Base-by-base conservation (phyloP, 225 moss, liverwort and hornwort genomes). In the Marchantia polymorpha region DNA sequence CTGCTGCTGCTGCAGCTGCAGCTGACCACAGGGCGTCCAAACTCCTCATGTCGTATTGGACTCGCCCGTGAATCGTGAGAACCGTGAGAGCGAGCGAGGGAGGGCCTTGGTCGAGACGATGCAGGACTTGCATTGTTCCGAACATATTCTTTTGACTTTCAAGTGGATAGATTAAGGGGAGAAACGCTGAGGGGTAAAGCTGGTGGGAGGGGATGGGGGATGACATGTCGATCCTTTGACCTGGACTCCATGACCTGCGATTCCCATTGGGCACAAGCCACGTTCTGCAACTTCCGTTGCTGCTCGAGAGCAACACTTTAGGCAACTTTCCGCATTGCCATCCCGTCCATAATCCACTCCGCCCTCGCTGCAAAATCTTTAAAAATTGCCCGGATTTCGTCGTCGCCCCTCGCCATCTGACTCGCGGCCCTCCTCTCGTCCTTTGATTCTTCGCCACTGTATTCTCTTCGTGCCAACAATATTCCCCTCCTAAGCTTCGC, bases 221-320 rank as follows among this genome's bases (percentile, higher is more conserved):
- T 66, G 65, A 10, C 65, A 66, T 30, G 27, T 66, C 27, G 27
- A 66, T 66, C 65, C 65, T 66, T 56, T 66, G 65, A 66, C 26
- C 65, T 66, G 65, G 9, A 11, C 29, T 27, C 27, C 65, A 66
- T 66, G 26, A 66, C 26, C 10, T 66, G 9, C 26, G 65, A 14
- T 25, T 66, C 65, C 12, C 65, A 66, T 27, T 66, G 65, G 65
- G 9, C 65, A 66, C 8, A 27, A 66, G 27, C 65, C 25, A 66
- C 65, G 26, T 27, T 66, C 14, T 26, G 26, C 65, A 66, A 26
- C 27, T 66, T 22, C 26, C 14, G 27, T 11, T 66, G 25, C 14
- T 66, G 12, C 26, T 66, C 39, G 5, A 39, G 39, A 39, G 39
- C 5, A 39, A 39, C 3, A 39, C 39, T 39, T 39, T 39, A 2